Base-by-base conservation (phyloP, 1,139 yeast species). In the Candida sojae region DNA sequence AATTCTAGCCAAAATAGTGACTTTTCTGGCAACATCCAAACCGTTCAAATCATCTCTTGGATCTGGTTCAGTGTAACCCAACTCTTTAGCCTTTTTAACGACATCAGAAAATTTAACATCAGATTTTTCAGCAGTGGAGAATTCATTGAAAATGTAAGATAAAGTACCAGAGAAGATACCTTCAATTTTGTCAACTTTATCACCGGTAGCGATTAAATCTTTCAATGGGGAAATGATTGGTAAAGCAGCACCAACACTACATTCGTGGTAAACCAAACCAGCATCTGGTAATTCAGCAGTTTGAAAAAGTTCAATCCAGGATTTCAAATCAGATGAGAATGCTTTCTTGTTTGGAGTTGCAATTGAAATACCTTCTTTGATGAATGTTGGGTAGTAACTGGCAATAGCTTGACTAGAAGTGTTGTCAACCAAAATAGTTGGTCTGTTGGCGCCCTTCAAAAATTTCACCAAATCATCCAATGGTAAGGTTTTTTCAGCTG, bases 291-390 rank as follows among this genome's bases (percentile, higher is more conserved):
- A 67, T 43, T 77, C 76, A 37, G 83, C 74, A 48, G 66, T 71
- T 37, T 72, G 66, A 61, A 88, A 90, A 48, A 95, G 83, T 47
- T 80, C 77, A 51, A 88, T 80, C 97, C 98, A 93, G 12, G 83
- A 70, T 17, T 75, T 68, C 55, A 88, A 71, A 47, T 83, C 86
- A 38, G 93, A 80, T n/a, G 98, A 91, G 61, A 93, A 93, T 0
- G 96, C 99, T 77, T 93, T 95, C 71, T 93, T 93, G 79, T 95
- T 93, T 57, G 99, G 99, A 39, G 99, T 93, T 30, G 98, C 99
- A 60, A 93, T 83, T 42, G 97, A 90, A 57, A 95, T 85, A 38
- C 97, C 96, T 53, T 77, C 81, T 56, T 79, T 70, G 53, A 92
- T 73, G 60, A 93, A 85, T 33, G 74, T 67, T 42, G 97, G 89